Percentiles rank a stretch among this genome's conserved stretches.
These are phyloP conservation scores for Xylariaceae sp. DNA, from an alignment of 2,329 filamentous ascomycete genomes.

Conservation along the genomic window DNA sequence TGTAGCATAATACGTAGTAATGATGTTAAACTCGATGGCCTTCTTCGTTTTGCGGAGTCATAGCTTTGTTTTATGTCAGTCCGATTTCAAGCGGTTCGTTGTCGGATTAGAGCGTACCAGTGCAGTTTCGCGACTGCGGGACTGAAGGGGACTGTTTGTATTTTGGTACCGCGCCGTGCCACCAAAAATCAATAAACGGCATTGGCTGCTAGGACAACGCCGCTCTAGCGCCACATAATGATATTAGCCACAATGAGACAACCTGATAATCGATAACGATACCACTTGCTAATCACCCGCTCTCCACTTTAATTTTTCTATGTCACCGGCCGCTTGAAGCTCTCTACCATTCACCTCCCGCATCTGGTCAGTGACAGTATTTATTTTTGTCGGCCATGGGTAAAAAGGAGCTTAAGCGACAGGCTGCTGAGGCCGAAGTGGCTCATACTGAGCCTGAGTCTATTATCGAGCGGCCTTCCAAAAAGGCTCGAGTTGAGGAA, in stretches of 20 bases:
- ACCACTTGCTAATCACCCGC: slow-evolving; percentile 17
- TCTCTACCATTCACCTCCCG: background rate
- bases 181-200: slow-evolving; percentile 12
- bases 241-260: slow-evolving; percentile 8
- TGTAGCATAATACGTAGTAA: too few relatives aligned
- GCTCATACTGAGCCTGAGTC: slow-evolving; percentile 32
- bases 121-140: slow-evolving; percentile 1
- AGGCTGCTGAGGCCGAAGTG: slow-evolving; percentile 20
- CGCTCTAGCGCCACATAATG: background rate
- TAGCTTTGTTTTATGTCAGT: too few relatives aligned
- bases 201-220: slow-evolving; percentile 32
- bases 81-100: too few relatives aligned
- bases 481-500: slow-evolving; percentile 65
- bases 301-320: slow-evolving; percentile 34
- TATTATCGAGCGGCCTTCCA: slow-evolving; percentile 47
- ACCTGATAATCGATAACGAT: slow-evolving; percentile 3
- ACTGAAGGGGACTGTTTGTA: slow-evolving; percentile 17
- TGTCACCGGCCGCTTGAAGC: background rate
- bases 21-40: too few relatives aligned
- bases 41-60: too few relatives aligned
- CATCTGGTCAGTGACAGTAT: background rate
- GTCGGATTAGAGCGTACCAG: background rate
- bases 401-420: slow-evolving; percentile 33
- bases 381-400: slow-evolving; percentile 26
- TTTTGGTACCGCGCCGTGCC: slow-evolving; percentile 11